Base-by-base conservation (phyloP, 2,329 filamentous ascomycete genomes). In the Trichoderma brevicompactum region DNA sequence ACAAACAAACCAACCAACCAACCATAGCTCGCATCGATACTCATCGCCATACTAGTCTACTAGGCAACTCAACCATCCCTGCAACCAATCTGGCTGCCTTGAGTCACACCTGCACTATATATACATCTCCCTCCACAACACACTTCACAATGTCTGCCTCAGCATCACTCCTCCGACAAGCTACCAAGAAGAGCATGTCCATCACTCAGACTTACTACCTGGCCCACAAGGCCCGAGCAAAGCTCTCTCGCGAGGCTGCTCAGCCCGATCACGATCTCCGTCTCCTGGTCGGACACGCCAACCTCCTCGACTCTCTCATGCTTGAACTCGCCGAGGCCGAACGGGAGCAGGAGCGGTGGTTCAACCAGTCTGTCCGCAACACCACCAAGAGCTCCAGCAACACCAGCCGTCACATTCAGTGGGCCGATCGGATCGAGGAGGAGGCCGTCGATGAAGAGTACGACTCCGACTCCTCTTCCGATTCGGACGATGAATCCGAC, bases 141-240 rank as follows among this genome's bases (percentile, higher is more conserved):
- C 38, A 63, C 43, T 66, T 67, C 70, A 74, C 64, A 55, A 77
- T 77, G 75, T 74, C 75, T 65, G 69, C 75, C 60, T 68, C 72
- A 65, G 68, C 71, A 69, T 70, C 74, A 68, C 73, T 75, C 63
- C 71, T 71, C 68, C 73, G 74, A 54, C 63, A 70, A 65, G 71
- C 81, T 58, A 79, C 81, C 70, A 85, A 90, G 82, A 91, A 93
- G 80, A 94, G 90, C 82, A 98, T 98, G 95, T 96, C 91, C 78
- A 90, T 98, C 82, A 96, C 94, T 34, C 93, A 97, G 82, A 98
- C 94, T 68, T 99, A 98, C 90, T 97, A 92, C 83, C 90, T 98
- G 74, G 95, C 95, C 77, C 94, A 97, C 85, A 94, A 94, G 80
- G 95, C 95, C 77, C 89, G 95, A 79, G 90, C 89, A 73, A 99